phyloP scores from a whole-genome alignment of 352 stramenopile species.

The Phytopythium vexans region DNA sequence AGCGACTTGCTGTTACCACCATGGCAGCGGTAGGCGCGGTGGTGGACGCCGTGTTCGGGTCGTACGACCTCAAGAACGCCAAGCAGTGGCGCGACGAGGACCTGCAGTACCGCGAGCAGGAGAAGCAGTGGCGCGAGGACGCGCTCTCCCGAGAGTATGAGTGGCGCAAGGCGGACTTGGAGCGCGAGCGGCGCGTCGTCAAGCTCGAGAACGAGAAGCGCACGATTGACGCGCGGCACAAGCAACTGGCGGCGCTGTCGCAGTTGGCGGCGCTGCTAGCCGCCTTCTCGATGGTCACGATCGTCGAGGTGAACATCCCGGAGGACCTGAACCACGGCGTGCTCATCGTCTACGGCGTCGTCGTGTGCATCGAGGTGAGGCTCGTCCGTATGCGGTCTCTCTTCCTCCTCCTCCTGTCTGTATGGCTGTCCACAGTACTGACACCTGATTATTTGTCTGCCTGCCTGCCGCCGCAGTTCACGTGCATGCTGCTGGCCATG shows the following conservation, averaged over 20 bases:
- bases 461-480: conserved; percentile 30
- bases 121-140: conserved; percentile 83
- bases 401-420: background rate
- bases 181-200: conserved; percentile 60
- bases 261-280: conserved; percentile 65
- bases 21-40: conserved; percentile 54
- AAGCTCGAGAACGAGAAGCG: conserved; percentile 83
- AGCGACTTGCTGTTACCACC: background rate
- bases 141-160: conserved; percentile 55
- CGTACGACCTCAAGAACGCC: conserved; percentile 83
- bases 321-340: conserved; percentile 40
- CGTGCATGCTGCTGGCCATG: conserved; percentile 72
- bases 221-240: conserved; percentile 63
- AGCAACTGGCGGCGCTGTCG: conserved; percentile 60
- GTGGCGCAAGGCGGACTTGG: conserved; percentile 68
- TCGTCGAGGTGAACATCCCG: conserved; percentile 65
- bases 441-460: background rate
- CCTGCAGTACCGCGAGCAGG: conserved; percentile 61
- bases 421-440: background rate
- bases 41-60: conserved; percentile 77
- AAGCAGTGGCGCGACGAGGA: conserved; percentile 85
- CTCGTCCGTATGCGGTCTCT: background rate
- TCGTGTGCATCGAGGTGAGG: conserved; percentile 48
- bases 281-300: conserved; percentile 71
- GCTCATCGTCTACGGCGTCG: conserved; percentile 54